Percentiles rank a stretch among this genome's conserved stretches.
Evolutionary conservation across 768 basidiomycete species (phyloP).

Genomic region (Trametes cingulata): DNA sequence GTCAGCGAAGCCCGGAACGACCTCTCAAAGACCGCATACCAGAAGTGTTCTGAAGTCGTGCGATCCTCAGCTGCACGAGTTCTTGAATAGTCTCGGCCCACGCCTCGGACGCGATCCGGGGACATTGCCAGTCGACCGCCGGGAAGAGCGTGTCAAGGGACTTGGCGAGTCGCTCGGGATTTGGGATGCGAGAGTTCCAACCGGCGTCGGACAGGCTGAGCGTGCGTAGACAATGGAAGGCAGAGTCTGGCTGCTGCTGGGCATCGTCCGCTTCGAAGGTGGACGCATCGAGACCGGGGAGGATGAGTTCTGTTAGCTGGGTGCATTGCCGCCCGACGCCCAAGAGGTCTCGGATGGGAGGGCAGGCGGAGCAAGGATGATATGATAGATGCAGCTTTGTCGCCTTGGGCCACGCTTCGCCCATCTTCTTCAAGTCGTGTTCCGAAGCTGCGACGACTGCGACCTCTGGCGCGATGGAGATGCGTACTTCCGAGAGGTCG

Average conservation of each 20-base stretch:
- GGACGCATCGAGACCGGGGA: conserved; percentile 11
- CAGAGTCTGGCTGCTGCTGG: background rate
- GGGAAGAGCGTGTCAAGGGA: conserved; percentile 13
- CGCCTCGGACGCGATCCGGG: conserved; percentile 2
- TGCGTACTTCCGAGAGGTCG: background rate
- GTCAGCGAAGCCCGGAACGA: background rate
- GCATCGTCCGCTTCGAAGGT: background rate
- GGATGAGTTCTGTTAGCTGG: conserved; percentile 5
- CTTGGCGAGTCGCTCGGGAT: conserved; percentile 3
- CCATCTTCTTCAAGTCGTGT: conserved; percentile 8
- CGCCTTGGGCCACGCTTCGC: conserved; percentile 11
- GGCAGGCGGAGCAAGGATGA: background rate
- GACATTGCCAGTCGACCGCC: conserved; percentile 11
- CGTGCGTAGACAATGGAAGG: background rate
- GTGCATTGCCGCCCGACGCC: background rate
- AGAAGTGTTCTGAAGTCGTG: background rate
- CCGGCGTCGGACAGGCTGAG: conserved; percentile 9
- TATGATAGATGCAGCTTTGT: conserved; percentile 9
- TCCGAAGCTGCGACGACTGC: conserved; percentile 3
- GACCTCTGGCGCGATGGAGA: background rate
- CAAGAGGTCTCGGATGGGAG: conserved; percentile 3
- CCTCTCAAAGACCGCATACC: background rate
- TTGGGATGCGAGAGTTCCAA: conserved; percentile 4
- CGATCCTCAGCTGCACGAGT: conserved; percentile 9
- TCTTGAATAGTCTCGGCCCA: conserved; percentile 16